phyloP scores from a whole-genome alignment of 176 grass and related monocot species.

The Leersia perrieri region DNA sequence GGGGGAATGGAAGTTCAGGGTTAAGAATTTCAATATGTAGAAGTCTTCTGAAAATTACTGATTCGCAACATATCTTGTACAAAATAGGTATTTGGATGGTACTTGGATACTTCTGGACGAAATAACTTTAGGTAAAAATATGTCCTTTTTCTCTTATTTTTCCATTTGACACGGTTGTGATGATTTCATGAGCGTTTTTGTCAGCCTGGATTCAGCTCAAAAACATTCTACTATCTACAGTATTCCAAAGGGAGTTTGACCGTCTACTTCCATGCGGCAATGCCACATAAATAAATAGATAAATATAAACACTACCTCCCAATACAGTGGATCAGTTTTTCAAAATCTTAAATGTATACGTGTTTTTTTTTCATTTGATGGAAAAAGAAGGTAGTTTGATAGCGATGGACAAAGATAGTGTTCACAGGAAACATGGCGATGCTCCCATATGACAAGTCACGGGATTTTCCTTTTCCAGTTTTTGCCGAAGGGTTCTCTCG shows the following conservation, averaged over 20 bases:
- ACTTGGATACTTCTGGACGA: not conserved
- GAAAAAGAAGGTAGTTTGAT: no score
- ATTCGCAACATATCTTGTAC: not conserved
- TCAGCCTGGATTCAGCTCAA: not conserved
- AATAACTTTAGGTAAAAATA: not conserved
- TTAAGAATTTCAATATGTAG: conserved; percentile 49
- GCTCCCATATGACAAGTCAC: not conserved
- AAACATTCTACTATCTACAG: no score
- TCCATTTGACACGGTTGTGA: not conserved
- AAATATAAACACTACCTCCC: not conserved
- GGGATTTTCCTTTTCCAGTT: no score
- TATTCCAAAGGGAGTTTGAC: no score
- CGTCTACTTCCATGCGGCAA: no score
- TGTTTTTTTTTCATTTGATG: not conserved
- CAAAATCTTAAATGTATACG: no score
- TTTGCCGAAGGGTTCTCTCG: not conserved
- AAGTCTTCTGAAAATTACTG: not conserved
- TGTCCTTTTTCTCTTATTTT: no score
- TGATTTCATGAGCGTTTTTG: not conserved
- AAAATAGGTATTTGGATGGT: not conserved
- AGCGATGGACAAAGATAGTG: not conserved
- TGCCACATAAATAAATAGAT: not conserved
- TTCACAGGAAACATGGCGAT: not conserved
- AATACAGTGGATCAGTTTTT: not conserved
- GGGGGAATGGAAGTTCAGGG: conserved; percentile 65